Percentiles rank a stretch among this genome's conserved stretches.
Conservation (phyloP, 192 early-diverging fungal genomes). For the Thoreauomyces humboldtii region DNA sequence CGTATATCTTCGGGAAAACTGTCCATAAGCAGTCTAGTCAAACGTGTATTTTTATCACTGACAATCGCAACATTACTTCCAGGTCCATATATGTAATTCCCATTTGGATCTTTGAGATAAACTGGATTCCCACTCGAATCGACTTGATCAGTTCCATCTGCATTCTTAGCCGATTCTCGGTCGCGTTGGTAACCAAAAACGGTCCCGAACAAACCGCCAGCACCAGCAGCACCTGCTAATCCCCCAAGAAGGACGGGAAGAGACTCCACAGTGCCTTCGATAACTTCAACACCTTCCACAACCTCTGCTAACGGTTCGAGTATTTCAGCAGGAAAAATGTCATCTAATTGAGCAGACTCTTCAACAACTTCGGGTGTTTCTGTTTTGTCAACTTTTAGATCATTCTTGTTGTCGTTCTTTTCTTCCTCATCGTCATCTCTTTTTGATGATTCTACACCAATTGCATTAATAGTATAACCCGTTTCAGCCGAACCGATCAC, state of each 20-base stretch:
- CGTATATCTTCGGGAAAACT: neutral
- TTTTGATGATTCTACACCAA: neutral
- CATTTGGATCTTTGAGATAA: neutral
- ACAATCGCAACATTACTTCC: neutral
- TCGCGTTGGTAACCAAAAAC: neutral
- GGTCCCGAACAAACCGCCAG: neutral
- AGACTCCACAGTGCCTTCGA: too few relatives aligned
- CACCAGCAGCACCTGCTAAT: neutral
- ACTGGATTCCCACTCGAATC: neutral
- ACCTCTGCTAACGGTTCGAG: neutral
- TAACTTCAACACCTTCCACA: neutral
- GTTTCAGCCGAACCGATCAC: neutral
- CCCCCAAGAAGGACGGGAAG: neutral
- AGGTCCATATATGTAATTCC: neutral
- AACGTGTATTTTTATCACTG: neutral
- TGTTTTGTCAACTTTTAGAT: neutral
- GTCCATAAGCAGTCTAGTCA: neutral
- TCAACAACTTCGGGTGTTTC: too few relatives aligned
- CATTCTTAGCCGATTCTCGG: neutral
- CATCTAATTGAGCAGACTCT: too few relatives aligned
- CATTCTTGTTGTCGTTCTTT: neutral
- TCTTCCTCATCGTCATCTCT: constrained; percentile 2
- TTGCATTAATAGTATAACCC: neutral
- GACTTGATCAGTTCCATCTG: neutral
- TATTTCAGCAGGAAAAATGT: neutral